Percentiles rank a stretch among this genome's conserved stretches.
These are phyloP conservation scores for Polyporus arcularius DNA, from an alignment of 768 basidiomycete genomes.

Conservation along the genomic window DNA sequence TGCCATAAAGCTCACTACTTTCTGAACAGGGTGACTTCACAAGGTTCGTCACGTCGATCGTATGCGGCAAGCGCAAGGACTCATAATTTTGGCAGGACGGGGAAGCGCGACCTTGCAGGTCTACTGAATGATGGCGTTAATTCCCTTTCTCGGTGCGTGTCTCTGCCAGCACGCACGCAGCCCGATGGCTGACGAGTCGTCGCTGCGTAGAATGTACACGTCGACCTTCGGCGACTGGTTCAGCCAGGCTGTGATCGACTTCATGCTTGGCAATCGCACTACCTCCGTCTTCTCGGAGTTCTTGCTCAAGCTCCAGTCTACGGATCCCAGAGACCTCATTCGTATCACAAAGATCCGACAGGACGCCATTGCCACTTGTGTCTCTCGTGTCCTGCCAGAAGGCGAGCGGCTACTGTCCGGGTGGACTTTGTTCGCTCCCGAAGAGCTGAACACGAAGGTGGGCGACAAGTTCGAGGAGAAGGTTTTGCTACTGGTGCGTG, in stretches of 20 bases:
- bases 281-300: constrained; percentile 93
- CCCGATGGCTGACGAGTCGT: background rate
- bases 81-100: constrained; percentile 58
- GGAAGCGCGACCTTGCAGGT: constrained; percentile 91
- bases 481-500: constrained; percentile 78
- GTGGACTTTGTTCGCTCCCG: constrained; percentile 92
- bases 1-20: constrained; percentile 8
- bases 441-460: constrained; percentile 67
- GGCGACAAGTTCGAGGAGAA: constrained; percentile 93
- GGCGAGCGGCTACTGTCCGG: constrained; percentile 70
- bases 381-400: constrained; percentile 48
- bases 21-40: constrained; percentile 77
- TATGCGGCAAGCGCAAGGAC: background rate
- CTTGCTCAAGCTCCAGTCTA: constrained; percentile 80
- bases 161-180: background rate
- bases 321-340: constrained; percentile 90
- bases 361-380: constrained; percentile 90
- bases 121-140: constrained; percentile 96
- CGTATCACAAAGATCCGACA: constrained; percentile 86
- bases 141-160: constrained; percentile 72
- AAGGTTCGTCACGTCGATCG: constrained; percentile 44
- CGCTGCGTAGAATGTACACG: constrained; percentile 67
- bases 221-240: constrained; percentile 96
- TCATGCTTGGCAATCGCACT: constrained; percentile 85
- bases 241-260: constrained; percentile 93